phyloP scores from a whole-genome alignment of 345 rosid genomes.

The Lumnitzera littorea region DNA sequence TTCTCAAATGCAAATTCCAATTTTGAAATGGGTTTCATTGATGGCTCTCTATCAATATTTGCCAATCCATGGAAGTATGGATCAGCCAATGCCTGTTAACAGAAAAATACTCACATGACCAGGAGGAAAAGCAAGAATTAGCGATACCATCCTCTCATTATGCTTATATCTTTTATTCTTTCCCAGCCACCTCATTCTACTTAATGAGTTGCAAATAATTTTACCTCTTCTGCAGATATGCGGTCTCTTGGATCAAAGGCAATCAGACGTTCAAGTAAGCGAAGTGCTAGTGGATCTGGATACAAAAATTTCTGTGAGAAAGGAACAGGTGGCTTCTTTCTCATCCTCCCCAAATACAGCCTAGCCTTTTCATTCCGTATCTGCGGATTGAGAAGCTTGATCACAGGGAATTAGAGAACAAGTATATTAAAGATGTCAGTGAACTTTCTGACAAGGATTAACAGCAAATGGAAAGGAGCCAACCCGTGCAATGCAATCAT shows the following conservation, averaged over 20 bases:
- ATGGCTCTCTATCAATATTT: conserved; percentile 84
- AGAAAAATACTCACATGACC: conserved; percentile 8
- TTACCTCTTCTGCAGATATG: conserved; percentile 78
- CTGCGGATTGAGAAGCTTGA: conserved; percentile 29
- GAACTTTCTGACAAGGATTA: not conserved
- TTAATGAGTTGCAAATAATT: not conserved
- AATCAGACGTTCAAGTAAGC: conserved; percentile 68
- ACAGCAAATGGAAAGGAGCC: conserved; percentile 15
- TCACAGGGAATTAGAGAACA: not conserved
- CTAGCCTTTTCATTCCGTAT: conserved; percentile 97
- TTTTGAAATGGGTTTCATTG: conserved; percentile 89
- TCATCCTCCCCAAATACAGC: conserved; percentile 89
- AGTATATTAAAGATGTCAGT: not conserved
- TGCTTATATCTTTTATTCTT: not conserved
- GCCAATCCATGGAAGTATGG: conserved; percentile 83
- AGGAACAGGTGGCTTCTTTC: conserved; percentile 76
- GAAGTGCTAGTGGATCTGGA: conserved; percentile 75
- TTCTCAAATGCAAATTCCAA: conserved; percentile 97
- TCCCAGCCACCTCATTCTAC: too few species aligned
- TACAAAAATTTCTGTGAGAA: conserved; percentile 74
- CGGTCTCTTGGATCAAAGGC: conserved; percentile 99
- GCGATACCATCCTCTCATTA: not conserved
- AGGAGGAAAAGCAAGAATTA: not conserved
- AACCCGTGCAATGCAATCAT: conserved; percentile 75
- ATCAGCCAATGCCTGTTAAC: conserved; percentile 80